Base-by-base conservation (phyloP, 805 yeast species). In the Metschnikowia cerradonensis region DNA sequence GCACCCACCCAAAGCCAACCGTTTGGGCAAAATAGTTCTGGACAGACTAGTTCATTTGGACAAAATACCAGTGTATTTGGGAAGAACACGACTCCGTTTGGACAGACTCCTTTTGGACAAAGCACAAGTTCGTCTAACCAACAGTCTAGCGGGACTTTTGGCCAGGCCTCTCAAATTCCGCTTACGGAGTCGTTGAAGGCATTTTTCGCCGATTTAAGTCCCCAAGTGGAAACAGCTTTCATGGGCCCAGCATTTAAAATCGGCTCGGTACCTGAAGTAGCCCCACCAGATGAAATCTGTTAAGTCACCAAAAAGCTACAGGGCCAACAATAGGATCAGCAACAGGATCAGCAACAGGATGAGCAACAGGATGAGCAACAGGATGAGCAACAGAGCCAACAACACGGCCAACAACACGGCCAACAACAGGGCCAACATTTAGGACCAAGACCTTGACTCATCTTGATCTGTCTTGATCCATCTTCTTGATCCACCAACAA, bases 231-330 rank as follows among this genome's bases (percentile, higher is more conserved):
- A 8, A 70, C 67, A 5, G 76, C 77, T 20, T 89, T 87, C 62
- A 62, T 73, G 53, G 71, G 79, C 0, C 56, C 60, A 0, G 48
- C 52, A 4, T 87, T 87, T 56, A 61, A 65, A n/a, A 59, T 86
- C 32, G 92, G 91, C 0, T 66, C 67, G 23, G 80, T 87, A 2
- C 95, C 95, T 0, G 92, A 86, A 52, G 59, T 81, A 5, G 82
- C 90, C 2, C 94, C 95, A 5, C 90, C 94, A 1, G 38, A 74
- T 8, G 72, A 48, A 30, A 41, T 55, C 14, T 57, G 60, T 47
- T 57, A 19, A 50, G 6, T 26, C 30, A 26, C 11, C 30, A 26
- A 26, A 26, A 26, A 8, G 30, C 30, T 8, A 26, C 30, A 26
- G 11, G 26, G 30, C 4, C 10, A 26, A 26, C 30, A 23, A 23